Evolutionary conservation across 2,329 filamentous ascomycete genomes (phyloP).

Genomic region (Aurifilum marmelostoma): DNA sequence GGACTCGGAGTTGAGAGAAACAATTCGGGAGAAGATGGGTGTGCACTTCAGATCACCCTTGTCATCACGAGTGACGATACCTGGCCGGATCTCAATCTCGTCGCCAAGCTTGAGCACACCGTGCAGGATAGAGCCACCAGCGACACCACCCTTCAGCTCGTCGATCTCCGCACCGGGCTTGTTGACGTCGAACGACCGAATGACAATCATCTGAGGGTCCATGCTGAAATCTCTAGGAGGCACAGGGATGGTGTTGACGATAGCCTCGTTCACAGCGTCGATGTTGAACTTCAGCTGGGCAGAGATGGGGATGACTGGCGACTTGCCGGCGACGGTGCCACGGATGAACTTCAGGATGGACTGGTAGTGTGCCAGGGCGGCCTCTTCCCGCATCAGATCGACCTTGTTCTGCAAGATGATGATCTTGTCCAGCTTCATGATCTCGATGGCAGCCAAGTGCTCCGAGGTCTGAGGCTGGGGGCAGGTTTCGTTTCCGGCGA

Average conservation of each 20-base stretch:
- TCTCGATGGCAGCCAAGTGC: constrained; percentile 98
- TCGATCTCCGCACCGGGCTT: constrained; percentile 99
- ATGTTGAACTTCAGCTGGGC: constrained; percentile 99
- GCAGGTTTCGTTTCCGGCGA: constrained; percentile 97
- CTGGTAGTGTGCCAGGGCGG: constrained; percentile 90
- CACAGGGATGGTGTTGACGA: constrained; percentile 93
- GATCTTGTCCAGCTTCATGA: constrained; percentile 99
- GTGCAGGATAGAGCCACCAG: constrained; percentile 93
- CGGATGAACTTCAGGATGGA: constrained; percentile 98
- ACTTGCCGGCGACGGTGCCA: constrained; percentile 92
- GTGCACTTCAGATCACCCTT: constrained; percentile 94
- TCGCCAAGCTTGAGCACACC: constrained; percentile 96
- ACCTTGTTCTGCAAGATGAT: constrained; percentile 99
- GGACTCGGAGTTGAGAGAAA: constrained; percentile 94
- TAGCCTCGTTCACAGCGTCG: constrained; percentile 94
- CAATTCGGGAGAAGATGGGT: constrained; percentile 93
- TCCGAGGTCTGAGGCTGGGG: constrained; percentile 98
- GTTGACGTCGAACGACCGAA: constrained; percentile 99
- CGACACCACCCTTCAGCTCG: constrained; percentile 97
- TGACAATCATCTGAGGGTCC: constrained; percentile 98
- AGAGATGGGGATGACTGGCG: constrained; percentile 94
- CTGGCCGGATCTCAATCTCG: constrained; percentile 98
- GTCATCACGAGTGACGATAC: constrained; percentile 95
- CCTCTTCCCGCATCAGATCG: constrained; percentile 96
- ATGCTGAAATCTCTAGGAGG: constrained; percentile 87